Percentiles rank a stretch among this genome's conserved stretches.
Conservation (phyloP, 345 rosid species). For the Eucalyptus regnans region DNA sequence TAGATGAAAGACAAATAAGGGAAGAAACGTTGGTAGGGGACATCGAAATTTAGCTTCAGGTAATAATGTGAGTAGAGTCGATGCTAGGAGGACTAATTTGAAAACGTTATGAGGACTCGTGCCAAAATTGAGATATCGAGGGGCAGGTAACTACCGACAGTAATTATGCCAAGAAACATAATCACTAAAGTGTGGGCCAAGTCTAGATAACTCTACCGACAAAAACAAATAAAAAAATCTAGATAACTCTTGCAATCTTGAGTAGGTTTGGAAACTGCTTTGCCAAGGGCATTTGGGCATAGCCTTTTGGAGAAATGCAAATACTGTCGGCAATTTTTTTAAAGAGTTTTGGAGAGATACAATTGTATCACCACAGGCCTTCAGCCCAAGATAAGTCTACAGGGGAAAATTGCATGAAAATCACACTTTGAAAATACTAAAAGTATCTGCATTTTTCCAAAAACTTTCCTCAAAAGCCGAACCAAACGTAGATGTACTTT, state of each 20-base stretch:
- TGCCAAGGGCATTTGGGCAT: not conserved
- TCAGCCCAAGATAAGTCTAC: not conserved
- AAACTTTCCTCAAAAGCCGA: fast-evolving
- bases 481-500: not conserved
- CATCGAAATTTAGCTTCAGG: not conserved
- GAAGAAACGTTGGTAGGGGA: not conserved
- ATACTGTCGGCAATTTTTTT: not conserved
- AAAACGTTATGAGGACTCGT: not conserved
- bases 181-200: not conserved
- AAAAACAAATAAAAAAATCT: no score
- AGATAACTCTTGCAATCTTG: not conserved
- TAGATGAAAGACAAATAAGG: not conserved
- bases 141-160: not conserved
- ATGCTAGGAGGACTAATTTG: not conserved
- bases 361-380: not conserved
- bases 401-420: no score
- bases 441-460: no score
- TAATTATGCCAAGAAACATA: not conserved
- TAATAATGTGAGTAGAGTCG: not conserved
- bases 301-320: not conserved
- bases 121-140: not conserved
- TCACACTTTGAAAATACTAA: not conserved
- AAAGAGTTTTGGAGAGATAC: fast-evolving
- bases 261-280: not conserved
- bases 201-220: no score